Conservation (phyloP, 2,329 filamentous ascomycete species). For the Colletotrichum phormii region DNA sequence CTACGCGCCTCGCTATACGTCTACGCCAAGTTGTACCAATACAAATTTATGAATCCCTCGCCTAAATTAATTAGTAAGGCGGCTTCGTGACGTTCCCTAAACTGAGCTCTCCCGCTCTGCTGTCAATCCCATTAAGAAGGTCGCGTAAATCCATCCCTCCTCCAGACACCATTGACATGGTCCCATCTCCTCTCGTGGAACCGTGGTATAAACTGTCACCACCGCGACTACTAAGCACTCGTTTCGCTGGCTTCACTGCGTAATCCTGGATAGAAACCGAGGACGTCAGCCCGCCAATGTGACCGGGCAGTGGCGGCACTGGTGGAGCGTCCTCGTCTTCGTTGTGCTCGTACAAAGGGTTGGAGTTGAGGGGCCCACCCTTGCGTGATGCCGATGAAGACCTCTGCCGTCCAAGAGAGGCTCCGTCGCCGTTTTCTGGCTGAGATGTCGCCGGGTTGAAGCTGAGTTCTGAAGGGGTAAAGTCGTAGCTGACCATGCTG, state of each 20-base stretch:
- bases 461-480: conserved; percentile 74
- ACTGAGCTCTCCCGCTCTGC: conserved; percentile 56
- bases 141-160: conserved; percentile 60
- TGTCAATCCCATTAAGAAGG: conserved; percentile 63
- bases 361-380: conserved; percentile 57
- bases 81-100: conserved; percentile 60
- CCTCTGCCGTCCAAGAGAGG: conserved; percentile 44
- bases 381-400: conserved; percentile 50
- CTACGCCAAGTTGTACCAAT: conserved; percentile 33
- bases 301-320: conserved; percentile 65
- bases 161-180: conserved; percentile 49
- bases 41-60: conserved; percentile 19
- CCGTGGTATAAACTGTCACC: conserved; percentile 48
- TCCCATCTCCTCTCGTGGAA: conserved; percentile 37
- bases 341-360: conserved; percentile 50
- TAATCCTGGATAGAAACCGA: conserved; percentile 51
- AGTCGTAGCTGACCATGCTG: conserved; percentile 78
- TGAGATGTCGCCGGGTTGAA: conserved; percentile 58
- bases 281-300: conserved; percentile 43
- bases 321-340: conserved; percentile 61
- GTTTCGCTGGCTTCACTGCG: conserved; percentile 47
- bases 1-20: conserved; percentile 34
- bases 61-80: conserved; percentile 54
- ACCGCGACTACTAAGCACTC: conserved; percentile 56
- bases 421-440: conserved; percentile 43